Base-by-base conservation (phyloP, 495 filamentous ascomycete genomes). In the Extremus antarcticus region DNA sequence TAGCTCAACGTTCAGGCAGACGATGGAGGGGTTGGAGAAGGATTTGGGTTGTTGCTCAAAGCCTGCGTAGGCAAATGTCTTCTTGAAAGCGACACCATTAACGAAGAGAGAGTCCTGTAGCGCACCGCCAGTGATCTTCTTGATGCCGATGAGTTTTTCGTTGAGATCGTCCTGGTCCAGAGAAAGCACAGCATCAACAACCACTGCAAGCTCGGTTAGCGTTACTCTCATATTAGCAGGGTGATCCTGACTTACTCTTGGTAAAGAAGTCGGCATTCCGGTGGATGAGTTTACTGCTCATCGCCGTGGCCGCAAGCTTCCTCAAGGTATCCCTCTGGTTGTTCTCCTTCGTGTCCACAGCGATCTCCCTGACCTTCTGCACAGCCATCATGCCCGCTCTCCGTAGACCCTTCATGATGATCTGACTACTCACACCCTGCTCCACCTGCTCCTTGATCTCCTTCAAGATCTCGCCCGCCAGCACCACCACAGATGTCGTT, bases 221-320 rank as follows among this genome's bases (percentile, higher is more conserved):
- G n/a, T n/a, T n/a, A n/a, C n/a, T n/a, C n/a, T n/a, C n/a, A n/a
- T n/a, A n/a, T n/a, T n/a, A n/a, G n/a, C n/a, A n/a, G n/a, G n/a
- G n/a, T n/a, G n/a, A n/a, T 32, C 13, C 17, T 23, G 15, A 68
- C 84, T 62, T 74, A 94, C 90, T 98, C 76, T 95, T 90, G 32
- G 92, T 96, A 70, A 98, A 98, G 72, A 98, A 98, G 2, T 81
- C 82, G 51, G 91, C 85, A 71, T 98, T 97, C 63, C 90, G 82
- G 77, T 98, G 94, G 72, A 98, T 97, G 57, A 98, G 78, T 75
- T 98, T 98, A 76, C 88, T 94, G 74, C 90, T 96, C 92, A 98
- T 98, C 57, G 92, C 92, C n/a, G 92, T 98, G 45, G 76, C 89
- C 23, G 92, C 92, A 63, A 98, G 75, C 66, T 94, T 91, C 69